A percentile compares a stretch with the other conserved stretches of the same genome.
Conservation (phyloP, 1,284 basidiomycete genomes). For the Rhodotorula sp. region DNA sequence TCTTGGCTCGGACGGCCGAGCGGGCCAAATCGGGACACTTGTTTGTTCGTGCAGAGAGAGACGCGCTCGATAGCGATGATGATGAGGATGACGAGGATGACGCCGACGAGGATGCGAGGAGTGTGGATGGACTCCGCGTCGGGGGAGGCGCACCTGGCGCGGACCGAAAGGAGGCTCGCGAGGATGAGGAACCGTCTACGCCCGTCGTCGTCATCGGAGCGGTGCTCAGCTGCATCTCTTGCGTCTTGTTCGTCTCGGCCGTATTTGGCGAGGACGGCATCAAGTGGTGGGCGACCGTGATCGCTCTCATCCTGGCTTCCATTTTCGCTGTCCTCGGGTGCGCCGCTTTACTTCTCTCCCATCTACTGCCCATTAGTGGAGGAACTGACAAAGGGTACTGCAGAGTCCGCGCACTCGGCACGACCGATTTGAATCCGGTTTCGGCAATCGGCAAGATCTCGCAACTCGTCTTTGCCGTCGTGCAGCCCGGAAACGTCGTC, state of each 20-base stretch:
- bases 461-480: conserved; percentile 87
- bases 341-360: conserved; percentile 41
- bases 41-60: conserved; percentile 35
- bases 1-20: conserved; percentile 14
- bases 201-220: conserved; percentile 76
- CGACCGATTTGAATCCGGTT: conserved; percentile 84
- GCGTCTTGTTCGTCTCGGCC: conserved; percentile 75
- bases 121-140: conserved; percentile 10
- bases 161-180: not conserved
- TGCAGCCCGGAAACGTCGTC: conserved; percentile 80
- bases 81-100: conserved; percentile 37
- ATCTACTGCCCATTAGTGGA: too few relatives aligned
- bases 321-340: conserved; percentile 83
- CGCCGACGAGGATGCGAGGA: conserved; percentile 45
- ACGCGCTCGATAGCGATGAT: conserved; percentile 42
- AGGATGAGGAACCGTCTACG: conserved; percentile 69
- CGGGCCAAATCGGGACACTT: conserved; percentile 2
- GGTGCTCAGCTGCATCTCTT: conserved; percentile 61
- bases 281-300: conserved; percentile 85
- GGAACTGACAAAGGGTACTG: not conserved
- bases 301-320: conserved; percentile 79
- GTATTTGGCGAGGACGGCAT: conserved; percentile 88
- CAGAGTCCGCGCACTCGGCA: conserved; percentile 83
- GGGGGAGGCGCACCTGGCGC: conserved; percentile 41
- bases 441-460: conserved; percentile 93